Conservation (phyloP, 169 alveolate genomes). For the Plasmodium gallinaceum region DNA sequence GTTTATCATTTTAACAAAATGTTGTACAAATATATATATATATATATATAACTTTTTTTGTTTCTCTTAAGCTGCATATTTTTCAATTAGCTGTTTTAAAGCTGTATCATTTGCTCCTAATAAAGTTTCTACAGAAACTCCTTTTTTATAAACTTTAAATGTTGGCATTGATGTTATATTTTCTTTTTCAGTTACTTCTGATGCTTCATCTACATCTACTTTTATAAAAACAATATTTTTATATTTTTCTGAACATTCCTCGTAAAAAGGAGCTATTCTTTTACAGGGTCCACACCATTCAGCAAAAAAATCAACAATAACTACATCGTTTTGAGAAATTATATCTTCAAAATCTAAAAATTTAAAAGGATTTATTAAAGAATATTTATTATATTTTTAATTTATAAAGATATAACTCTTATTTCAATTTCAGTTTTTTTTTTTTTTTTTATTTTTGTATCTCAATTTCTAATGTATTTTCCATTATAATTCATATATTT, state of each 20-base stretch:
- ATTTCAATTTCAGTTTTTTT: too few species aligned
- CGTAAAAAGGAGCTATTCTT: conserved; percentile 91
- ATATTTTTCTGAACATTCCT: conserved; percentile 80
- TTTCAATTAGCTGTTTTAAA: conserved; percentile 76
- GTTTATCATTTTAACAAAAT: too few species aligned
- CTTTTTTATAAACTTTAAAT: conserved; percentile 85
- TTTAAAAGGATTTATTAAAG: background rate
- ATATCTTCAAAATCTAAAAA: conserved; percentile 82
- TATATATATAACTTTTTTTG: background rate
- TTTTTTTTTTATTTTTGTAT: background rate
- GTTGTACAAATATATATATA: background rate
- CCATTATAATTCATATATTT: too few species aligned
- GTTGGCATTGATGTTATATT: conserved; percentile 86
- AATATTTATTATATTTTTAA: background rate
- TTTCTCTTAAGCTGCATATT: conserved; percentile 49
- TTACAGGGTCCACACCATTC: conserved; percentile 96
- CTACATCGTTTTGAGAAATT: conserved; percentile 81
- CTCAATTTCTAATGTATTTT: background rate
- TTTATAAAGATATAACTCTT: too few species aligned
- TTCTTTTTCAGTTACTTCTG: conserved; percentile 84
- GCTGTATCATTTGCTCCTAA: conserved; percentile 85
- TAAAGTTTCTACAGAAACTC: conserved; percentile 81
- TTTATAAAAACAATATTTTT: conserved; percentile 79
- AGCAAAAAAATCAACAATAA: conserved; percentile 95
- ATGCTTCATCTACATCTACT: conserved; percentile 83